Percentiles rank a stretch among this genome's conserved stretches.
Conservation (phyloP, 2,329 filamentous ascomycete species). For the Xylaria sp. region DNA sequence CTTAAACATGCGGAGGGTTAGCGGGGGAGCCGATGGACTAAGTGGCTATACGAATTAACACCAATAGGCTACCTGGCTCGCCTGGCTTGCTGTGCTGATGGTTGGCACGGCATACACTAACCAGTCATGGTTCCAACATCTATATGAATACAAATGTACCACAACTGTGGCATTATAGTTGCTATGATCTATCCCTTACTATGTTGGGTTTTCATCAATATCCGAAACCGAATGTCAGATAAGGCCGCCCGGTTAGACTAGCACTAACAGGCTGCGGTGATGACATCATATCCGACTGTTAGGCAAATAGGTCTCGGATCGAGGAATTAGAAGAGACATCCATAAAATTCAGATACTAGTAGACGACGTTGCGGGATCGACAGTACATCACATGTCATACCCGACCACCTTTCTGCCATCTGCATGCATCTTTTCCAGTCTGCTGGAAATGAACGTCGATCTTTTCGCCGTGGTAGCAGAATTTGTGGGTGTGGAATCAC, state of each 20-base stretch:
- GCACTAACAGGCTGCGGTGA: neutral
- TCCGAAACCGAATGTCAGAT: neutral
- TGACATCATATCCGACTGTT: constrained; percentile 31
- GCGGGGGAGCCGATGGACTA: neutral
- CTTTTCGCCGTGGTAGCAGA: constrained; percentile 11
- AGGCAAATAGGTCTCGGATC: neutral
- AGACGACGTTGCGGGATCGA: constrained; percentile 26
- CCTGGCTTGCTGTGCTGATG: neutral
- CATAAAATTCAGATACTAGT: neutral
- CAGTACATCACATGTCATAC: constrained; percentile 18
- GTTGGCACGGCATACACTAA: neutral
- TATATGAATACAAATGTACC: neutral
- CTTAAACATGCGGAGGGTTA: neutral
- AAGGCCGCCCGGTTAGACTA: neutral
- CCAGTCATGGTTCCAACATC: neutral
- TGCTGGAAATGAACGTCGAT: constrained; percentile 27
- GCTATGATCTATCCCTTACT: no score
- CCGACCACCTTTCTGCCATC: constrained; percentile 1
- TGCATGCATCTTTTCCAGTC: constrained; percentile 3
- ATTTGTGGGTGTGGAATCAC: constrained; percentile 4
- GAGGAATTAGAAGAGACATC: constrained; percentile 3
- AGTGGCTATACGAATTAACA: neutral
- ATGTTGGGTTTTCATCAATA: neutral
- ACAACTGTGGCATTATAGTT: neutral
- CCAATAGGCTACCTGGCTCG: neutral